Base-by-base conservation (phyloP, 805 yeast genomes). In the Pichia deserticola region DNA sequence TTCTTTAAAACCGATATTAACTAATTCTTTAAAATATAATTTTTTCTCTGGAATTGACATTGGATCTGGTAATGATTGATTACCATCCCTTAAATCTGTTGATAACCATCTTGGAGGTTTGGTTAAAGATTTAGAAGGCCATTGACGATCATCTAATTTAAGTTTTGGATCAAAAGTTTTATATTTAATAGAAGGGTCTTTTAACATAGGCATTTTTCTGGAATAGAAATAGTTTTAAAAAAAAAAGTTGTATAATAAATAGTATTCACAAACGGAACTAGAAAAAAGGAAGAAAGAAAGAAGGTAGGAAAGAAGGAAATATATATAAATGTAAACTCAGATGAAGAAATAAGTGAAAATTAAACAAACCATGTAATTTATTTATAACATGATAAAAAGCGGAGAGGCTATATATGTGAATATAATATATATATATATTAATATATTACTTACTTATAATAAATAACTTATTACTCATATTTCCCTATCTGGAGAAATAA, bases 41-140 rank as follows among this genome's bases (percentile, higher is more conserved):
- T 81, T 81, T 68, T 86, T 86, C 60, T 86, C 90, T n/a, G 71
- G 82, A 40, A 84, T 72, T n/a, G 84, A 74, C 95, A 86, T 86
- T 48, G 93, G 95, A 61, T 86, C 93, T 0, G 93, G 92, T 57
- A 86, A 74, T 6, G 90, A 82, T 69, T 86, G 93, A 66, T 86
- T 86, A 34, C 95, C 95, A 62, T 86, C 95, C 59, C 95, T 76
- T 53, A 86, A 73, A 61, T 86, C 95, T 4, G 95, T 86, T 25
- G 90, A 82, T 43, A 86, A 71, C 93, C 93, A 86, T 57, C 93
- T 72, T 25, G 95, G 95, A 4, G 89, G 77, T 61, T 77, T 77
- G 45, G 69, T 70, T 50, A 86, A 63, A 13, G 75, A 66, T 51
- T 74, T 73, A 36, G 72, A 60, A 1, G 95, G 95, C 95, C 95